Base-by-base conservation (phyloP, 768 basidiomycete genomes). In the Mrakia frigida region DNA sequence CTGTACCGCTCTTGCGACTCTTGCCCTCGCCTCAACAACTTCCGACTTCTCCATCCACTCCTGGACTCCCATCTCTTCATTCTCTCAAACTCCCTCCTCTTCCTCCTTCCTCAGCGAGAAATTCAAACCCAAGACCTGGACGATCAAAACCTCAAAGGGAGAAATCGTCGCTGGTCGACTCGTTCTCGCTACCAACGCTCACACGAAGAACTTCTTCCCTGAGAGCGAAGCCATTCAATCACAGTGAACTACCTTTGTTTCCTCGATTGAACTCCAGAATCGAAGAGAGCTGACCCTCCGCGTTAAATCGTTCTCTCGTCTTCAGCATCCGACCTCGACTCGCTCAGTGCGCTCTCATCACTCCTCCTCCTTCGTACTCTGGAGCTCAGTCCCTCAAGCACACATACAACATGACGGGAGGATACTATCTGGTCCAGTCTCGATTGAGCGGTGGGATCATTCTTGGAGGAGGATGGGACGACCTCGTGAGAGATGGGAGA, bases 291-390 rank as follows among this genome's bases (percentile, higher is more conserved):
- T 50, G 23, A n/a, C 60, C 33, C 11, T 39, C 35, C 72, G 21
- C 60, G 53, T 60, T 9, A 13, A 16, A 3, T 50, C 21, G 2
- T 6, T 50, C 46, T 50, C 70, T n/a, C 25, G 7, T 13, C 10
- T 21, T 33, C 73, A 80, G 79, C 59, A 79, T 80, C 41, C 59
- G 46, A 28, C 80, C 80, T 11, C 67, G 74, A 35, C 79, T 77
- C 31, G 79, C 73, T 7, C 80, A 81, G 52, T 80, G 79, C 73
- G 50, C 80, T 6, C 53, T 79, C 46, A 79, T 80, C 79, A 81
- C 80, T 41, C 80, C 80, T 10, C 75, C 80, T 0, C 61, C 70
- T 23, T 52, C 77, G 28, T 74, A 35, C 37, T 72, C 71, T 0
- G 80, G 79, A n/a, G n/a, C 65, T 13, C 33, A 74, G 35, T 60